Conservation (phyloP, 1,284 basidiomycete species). For the Naganishia liquefaciens region DNA sequence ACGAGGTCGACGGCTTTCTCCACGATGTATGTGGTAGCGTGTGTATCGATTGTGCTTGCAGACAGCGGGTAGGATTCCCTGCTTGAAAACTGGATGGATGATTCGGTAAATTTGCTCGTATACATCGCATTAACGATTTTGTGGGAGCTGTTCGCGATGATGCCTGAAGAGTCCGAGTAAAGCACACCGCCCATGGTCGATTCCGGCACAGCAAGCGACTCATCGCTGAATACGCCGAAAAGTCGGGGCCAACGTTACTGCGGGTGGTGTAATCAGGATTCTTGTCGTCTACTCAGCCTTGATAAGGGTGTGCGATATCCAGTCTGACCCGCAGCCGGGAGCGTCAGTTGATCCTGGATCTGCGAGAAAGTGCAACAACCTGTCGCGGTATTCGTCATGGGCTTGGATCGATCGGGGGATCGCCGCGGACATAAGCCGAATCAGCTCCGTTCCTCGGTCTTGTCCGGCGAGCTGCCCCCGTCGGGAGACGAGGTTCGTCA, state of each 20-base stretch:
- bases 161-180: too few relatives aligned
- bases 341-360: too few relatives aligned
- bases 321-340: too few relatives aligned
- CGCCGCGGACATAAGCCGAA: background rate
- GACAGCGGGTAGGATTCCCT: background rate
- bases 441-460: constrained; percentile 1
- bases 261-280: background rate
- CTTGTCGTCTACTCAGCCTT: too few relatives aligned
- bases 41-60: background rate
- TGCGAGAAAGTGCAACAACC: background rate
- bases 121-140: too few relatives aligned
- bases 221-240: background rate
- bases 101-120: too few relatives aligned
- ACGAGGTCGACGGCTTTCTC: background rate
- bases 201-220: constrained; percentile 17
- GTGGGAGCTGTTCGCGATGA: too few relatives aligned
- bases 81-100: too few relatives aligned
- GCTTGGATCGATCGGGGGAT: constrained; percentile 23
- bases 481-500: constrained; percentile 14
- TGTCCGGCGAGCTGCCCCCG: background rate
- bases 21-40: background rate
- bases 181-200: constrained; percentile 6
- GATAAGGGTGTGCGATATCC: background rate
- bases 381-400: constrained; percentile 19
- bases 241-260: background rate